Percentiles rank a stretch among this genome's conserved stretches.
phyloP scores from a whole-genome alignment of 163 green algal genomes.

The Picocystis sp. region DNA sequence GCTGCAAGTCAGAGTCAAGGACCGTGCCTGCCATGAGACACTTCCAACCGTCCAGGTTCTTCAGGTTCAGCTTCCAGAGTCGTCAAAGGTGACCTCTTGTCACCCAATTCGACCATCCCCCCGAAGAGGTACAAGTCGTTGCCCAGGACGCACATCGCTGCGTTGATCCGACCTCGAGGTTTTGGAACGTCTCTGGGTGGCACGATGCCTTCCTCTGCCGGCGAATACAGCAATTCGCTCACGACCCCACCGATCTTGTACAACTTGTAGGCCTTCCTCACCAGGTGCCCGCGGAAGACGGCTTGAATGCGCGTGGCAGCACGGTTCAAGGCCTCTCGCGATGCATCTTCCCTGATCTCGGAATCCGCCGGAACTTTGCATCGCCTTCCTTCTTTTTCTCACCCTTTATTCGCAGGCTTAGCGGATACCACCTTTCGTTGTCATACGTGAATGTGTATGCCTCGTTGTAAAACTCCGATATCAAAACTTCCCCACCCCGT shows the following conservation, averaged over 20 bases:
- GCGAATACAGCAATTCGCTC: slow-evolving; percentile 79
- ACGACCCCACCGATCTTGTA: slow-evolving; percentile 30
- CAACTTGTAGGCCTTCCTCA: slow-evolving; percentile 51
- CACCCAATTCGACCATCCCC: slow-evolving; percentile 61
- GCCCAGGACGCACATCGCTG: slow-evolving; percentile 40
- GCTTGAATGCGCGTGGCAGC: slow-evolving; percentile 54
- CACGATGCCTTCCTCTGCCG: slow-evolving; percentile 55
- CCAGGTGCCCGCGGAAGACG: slow-evolving; percentile 47
- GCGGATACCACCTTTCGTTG: slow-evolving; percentile 52
- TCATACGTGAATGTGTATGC: slow-evolving; percentile 53
- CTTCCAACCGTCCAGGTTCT: slow-evolving; percentile 71
- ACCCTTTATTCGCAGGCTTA: slow-evolving; percentile 23
- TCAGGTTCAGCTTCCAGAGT: slow-evolving; percentile 81
- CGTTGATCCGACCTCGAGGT: slow-evolving; percentile 65
- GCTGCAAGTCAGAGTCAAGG: too few species aligned
- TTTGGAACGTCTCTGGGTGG: slow-evolving; percentile 40
- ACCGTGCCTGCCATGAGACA: not conserved
- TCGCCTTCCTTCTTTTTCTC: slow-evolving; percentile 8
- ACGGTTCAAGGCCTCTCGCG: slow-evolving; percentile 23
- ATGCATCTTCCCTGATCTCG: slow-evolving; percentile 4
- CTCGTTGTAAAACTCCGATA: slow-evolving; percentile 73
- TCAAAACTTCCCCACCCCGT: slow-evolving; percentile 51
- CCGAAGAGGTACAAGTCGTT: slow-evolving; percentile 83
- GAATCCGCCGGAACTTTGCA: slow-evolving; percentile 4
- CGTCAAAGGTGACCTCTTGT: slow-evolving; percentile 85